These are phyloP conservation scores for Dendrobium catenatum DNA, from an alignment of 106 monocot species.

Conservation along the genomic window DNA sequence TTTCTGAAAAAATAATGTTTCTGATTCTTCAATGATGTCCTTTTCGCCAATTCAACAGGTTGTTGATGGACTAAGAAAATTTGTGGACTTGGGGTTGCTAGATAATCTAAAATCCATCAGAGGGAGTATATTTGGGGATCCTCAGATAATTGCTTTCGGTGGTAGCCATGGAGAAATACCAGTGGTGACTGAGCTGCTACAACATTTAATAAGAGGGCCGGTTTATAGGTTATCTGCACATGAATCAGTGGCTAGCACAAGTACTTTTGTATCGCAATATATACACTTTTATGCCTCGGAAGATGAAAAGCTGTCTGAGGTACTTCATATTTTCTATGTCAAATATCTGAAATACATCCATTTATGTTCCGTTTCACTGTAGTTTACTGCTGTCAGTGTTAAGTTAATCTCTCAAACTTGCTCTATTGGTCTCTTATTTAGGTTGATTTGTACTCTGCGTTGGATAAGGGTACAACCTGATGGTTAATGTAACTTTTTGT, in stretches of 20 bases:
- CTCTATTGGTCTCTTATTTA: neutral
- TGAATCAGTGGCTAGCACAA: conserved; percentile 24
- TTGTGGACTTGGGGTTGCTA: conserved; percentile 23
- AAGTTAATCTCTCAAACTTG: neutral
- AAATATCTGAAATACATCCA: neutral
- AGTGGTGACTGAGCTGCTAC: conserved; percentile 2
- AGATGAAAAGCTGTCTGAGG: conserved; percentile 27
- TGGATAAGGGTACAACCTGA: neutral
- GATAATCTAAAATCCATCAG: conserved; percentile 52
- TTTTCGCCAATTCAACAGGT: conserved; percentile 32
- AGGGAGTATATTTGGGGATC: conserved; percentile 26
- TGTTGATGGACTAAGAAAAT: conserved; percentile 64
- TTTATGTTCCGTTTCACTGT: neutral
- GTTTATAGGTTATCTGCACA: conserved; percentile 25
- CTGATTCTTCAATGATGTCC: neutral
- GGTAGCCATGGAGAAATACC: conserved; percentile 13
- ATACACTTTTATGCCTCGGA: conserved; percentile 25
- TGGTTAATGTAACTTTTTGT: neutral
- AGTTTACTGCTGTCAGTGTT: neutral
- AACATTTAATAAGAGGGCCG: conserved; percentile 31
- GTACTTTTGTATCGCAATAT: conserved; percentile 28
- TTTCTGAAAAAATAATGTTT: neutral
- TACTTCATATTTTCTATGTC: conserved; percentile 7
- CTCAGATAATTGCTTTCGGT: conserved; percentile 49
- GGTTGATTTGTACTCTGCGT: neutral